phyloP scores from a whole-genome alignment of 208 protist genomes.

The Crithidia expoeki region DNA sequence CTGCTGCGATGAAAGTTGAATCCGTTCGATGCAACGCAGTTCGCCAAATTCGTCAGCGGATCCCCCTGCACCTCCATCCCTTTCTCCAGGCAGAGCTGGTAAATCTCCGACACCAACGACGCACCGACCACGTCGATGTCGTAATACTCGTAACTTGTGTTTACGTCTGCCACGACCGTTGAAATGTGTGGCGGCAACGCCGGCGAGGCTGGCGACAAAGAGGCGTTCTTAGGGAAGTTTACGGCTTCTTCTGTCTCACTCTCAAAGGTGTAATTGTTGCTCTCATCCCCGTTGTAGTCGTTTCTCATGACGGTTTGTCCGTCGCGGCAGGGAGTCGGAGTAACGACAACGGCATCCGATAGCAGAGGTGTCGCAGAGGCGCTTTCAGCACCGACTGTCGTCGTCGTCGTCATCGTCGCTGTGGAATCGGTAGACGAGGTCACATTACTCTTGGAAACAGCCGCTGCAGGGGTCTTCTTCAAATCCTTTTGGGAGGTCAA shows the following conservation, averaged over 20 bases:
- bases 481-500: conserved; percentile 9
- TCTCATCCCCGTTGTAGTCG: background rate
- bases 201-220: conserved; percentile 10
- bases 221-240: background rate
- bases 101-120: conserved; percentile 72
- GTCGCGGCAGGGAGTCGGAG: background rate
- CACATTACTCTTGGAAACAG: background rate
- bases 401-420: background rate
- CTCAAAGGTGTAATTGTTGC: background rate
- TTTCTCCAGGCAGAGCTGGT: conserved; percentile 60
- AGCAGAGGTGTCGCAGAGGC: conserved; percentile 1
- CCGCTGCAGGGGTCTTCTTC: background rate
- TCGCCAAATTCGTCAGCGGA: conserved; percentile 11
- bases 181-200: conserved; percentile 16
- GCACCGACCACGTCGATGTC: conserved; percentile 67
- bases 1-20: conserved; percentile 56
- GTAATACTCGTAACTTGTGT: conserved; percentile 66
- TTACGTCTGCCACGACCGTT: conserved; percentile 8
- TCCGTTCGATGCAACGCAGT: conserved; percentile 48
- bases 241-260: background rate
- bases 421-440: too few species aligned
- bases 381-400: background rate
- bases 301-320: background rate
- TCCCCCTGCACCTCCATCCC: conserved; percentile 25
- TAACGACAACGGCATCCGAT: background rate